These are phyloP conservation scores for Cicer chorassanicum DNA, from an alignment of 306 rosid genomes.

Conservation along the genomic window DNA sequence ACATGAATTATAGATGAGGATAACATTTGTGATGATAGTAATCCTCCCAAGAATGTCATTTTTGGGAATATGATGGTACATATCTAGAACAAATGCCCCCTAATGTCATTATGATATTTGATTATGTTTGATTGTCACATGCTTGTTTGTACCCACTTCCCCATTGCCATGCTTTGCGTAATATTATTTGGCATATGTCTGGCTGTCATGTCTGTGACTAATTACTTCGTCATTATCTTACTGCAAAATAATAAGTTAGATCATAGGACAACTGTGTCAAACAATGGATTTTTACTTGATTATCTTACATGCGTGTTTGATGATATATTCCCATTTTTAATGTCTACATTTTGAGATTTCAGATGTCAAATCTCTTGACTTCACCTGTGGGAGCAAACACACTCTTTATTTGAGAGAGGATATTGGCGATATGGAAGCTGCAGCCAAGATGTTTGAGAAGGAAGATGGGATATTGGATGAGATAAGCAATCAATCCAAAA, in stretches of 20 bases:
- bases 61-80: neutral
- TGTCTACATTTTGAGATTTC: constrained; percentile 42
- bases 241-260: constrained; percentile 12
- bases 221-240: constrained; percentile 15
- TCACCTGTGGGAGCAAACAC: constrained; percentile 66
- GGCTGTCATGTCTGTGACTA: neutral
- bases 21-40: neutral
- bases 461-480: constrained; percentile 61
- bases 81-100: neutral
- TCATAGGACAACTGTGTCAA: neutral
- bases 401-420: constrained; percentile 76
- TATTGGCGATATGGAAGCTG: constrained; percentile 80
- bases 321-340: constrained; percentile 10
- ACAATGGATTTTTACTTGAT: constrained; percentile 15
- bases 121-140: constrained; percentile 29
- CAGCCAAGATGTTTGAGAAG: constrained; percentile 79
- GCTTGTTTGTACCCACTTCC: constrained; percentile 12
- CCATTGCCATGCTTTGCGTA: neutral
- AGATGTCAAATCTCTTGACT: constrained; percentile 72
- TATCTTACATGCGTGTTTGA: constrained; percentile 1
- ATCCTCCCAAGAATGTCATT: neutral
- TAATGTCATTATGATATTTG: constrained; percentile 17
- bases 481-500: constrained; percentile 56
- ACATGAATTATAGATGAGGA: neutral
- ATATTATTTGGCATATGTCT: constrained; percentile 29